Evolutionary conservation across 345 rosid genomes (phyloP).

Genomic region (Heritiera fomes): DNA sequence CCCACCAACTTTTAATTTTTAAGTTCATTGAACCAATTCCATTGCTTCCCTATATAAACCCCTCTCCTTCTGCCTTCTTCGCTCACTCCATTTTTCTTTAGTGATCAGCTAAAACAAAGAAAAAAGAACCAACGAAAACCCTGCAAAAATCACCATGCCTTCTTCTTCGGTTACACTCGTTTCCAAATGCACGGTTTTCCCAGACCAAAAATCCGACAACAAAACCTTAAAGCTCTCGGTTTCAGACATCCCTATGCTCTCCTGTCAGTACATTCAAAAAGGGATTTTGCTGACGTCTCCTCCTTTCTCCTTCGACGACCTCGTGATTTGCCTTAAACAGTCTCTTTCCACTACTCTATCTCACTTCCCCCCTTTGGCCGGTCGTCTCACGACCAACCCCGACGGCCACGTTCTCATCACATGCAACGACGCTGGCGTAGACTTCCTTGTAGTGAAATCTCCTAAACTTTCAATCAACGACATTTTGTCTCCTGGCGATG

Average conservation of each 20-base stretch:
- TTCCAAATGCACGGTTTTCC: constrained; percentile 65
- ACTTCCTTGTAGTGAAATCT: constrained; percentile 63
- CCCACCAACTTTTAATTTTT: not conserved
- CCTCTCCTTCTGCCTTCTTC: not conserved
- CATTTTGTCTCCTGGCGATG: constrained; percentile 56
- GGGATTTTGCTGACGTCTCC: constrained; percentile 70
- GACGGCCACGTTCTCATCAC: constrained; percentile 59
- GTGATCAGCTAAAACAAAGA: not conserved
- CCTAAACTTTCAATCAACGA: constrained; percentile 36
- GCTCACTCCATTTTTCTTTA: not conserved
- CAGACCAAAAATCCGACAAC: constrained; percentile 43
- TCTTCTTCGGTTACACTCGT: constrained; percentile 42
- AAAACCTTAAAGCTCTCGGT: constrained; percentile 65
- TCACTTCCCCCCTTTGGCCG: constrained; percentile 82
- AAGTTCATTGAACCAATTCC: constrained; percentile 58
- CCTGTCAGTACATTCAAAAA: constrained; percentile 95
- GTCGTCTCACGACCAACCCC: constrained; percentile 63
- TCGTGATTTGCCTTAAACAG: constrained; percentile 47
- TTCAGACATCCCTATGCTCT: constrained; percentile 94
- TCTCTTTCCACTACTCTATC: constrained; percentile 71
- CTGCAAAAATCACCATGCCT: constrained; percentile 45
- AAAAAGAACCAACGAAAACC: not conserved
- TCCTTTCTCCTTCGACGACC: constrained; percentile 43
- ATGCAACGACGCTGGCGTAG: constrained; percentile 76
- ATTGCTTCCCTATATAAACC: constrained; percentile 42